Conservation (phyloP, 768 basidiomycete genomes). For the Chlorophyllum brunneum region DNA sequence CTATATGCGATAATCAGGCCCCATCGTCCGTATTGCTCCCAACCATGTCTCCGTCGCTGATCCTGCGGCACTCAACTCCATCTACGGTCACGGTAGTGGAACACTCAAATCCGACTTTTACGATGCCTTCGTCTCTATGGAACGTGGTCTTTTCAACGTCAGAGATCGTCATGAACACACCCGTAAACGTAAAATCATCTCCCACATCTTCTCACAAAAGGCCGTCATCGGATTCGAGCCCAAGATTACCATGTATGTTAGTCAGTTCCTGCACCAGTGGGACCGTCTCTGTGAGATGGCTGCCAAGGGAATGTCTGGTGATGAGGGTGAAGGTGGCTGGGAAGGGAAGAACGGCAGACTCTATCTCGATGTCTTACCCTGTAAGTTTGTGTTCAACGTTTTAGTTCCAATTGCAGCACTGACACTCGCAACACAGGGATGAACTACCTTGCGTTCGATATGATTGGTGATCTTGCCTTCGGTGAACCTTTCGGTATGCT, state of each 20-base stretch:
- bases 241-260: slow-evolving; percentile 59
- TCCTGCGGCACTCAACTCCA: slow-evolving; percentile 66
- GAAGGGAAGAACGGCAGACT: slow-evolving; percentile 53
- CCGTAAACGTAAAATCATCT: slow-evolving; percentile 88
- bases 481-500: slow-evolving; percentile 93
- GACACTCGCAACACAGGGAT: slow-evolving; percentile 30
- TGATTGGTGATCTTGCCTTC: slow-evolving; percentile 85
- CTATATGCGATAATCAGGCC: slow-evolving; percentile 45
- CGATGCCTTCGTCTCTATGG: slow-evolving; percentile 73
- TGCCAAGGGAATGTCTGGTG: slow-evolving; percentile 49
- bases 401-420: slow-evolving; percentile 11
- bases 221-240: slow-evolving; percentile 85
- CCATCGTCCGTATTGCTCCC: slow-evolving; percentile 67
- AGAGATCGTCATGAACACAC: slow-evolving; percentile 76
- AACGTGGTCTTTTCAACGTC: slow-evolving; percentile 76
- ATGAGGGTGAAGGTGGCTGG: slow-evolving; percentile 65
- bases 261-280: slow-evolving; percentile 66
- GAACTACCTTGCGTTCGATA: slow-evolving; percentile 58
- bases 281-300: slow-evolving; percentile 63
- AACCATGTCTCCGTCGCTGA: slow-evolving; percentile 76
- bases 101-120: slow-evolving; percentile 75
- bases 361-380: slow-evolving; percentile 73
- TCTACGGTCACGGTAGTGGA: slow-evolving; percentile 86
- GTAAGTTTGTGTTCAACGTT: slow-evolving; percentile 34
- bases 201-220: slow-evolving; percentile 82